A percentile compares a stretch with the other conserved stretches of the same genome.
phyloP scores from a whole-genome alignment of 2,329 filamentous ascomycete genomes.

The Penicillium corylophilum region DNA sequence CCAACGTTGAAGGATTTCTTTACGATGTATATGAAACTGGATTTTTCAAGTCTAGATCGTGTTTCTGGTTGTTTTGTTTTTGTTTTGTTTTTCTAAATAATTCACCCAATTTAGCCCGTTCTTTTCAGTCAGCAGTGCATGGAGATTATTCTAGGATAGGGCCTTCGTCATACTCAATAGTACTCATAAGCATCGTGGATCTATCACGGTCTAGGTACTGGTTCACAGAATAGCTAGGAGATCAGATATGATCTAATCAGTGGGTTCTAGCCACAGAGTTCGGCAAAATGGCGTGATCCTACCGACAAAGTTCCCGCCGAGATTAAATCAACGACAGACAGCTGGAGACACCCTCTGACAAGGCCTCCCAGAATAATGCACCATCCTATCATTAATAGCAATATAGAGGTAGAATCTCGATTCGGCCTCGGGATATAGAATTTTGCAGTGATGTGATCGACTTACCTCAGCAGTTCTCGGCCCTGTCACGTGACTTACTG shows the following conservation, averaged over 20 bases:
- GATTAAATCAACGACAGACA: not conserved
- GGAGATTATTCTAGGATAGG: not conserved
- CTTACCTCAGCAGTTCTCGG: conserved; percentile 11
- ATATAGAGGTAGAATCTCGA: not conserved
- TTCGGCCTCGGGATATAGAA: not conserved
- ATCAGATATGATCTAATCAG: not conserved
- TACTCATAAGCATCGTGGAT: not conserved
- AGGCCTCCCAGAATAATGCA: not conserved
- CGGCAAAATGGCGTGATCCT: conserved; percentile 1
- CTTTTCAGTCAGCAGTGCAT: not conserved
- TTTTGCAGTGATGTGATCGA: not conserved
- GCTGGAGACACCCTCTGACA: not conserved
- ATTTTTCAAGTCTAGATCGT: not conserved
- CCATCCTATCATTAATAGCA: not conserved
- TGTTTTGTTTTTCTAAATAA: not conserved
- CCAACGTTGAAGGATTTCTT: not conserved
- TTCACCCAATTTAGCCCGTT: not conserved
- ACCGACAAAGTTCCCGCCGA: not conserved
- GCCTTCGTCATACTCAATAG: not conserved
- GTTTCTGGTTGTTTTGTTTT: too few species aligned
- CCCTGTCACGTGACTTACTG: conserved; percentile 16
- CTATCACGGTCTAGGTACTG: not conserved
- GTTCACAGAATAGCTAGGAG: not conserved
- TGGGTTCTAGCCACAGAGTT: not conserved
- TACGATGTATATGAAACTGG: conserved; percentile 11